phyloP scores from a whole-genome alignment of 148 eudicot species.

The Spergularia bocconei region DNA sequence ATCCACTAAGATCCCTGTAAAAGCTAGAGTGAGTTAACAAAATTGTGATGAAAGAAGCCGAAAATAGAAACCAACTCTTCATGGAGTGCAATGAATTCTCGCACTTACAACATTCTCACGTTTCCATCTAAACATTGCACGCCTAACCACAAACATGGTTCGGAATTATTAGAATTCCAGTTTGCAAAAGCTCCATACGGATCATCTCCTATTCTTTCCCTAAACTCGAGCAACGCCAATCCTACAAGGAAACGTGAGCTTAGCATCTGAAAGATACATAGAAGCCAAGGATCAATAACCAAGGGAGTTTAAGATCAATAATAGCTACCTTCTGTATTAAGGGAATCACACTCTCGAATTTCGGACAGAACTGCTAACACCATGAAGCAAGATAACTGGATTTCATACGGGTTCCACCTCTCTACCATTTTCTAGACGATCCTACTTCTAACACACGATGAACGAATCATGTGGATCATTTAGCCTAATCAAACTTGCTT shows the following conservation, averaged over 20 bases:
- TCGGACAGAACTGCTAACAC: conserved; percentile 45
- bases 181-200: conserved; percentile 40
- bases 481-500: background rate
- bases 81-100: background rate
- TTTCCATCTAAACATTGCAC: conserved; percentile 40
- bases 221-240: conserved; percentile 43
- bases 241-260: conserved; percentile 22
- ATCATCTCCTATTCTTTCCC: conserved; percentile 39
- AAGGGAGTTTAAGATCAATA: background rate
- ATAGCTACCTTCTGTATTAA: conserved; percentile 51
- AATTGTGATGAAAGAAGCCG: background rate
- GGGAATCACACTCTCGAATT: conserved; percentile 41
- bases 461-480: conserved; percentile 22
- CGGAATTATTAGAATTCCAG: conserved; percentile 39
- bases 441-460: conserved; percentile 25
- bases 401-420: conserved; percentile 49
- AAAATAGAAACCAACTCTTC: background rate
- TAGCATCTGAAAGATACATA: background rate
- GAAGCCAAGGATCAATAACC: too few species aligned
- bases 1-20: conserved; percentile 40
- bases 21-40: background rate
- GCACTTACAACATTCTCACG: conserved; percentile 45
- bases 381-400: conserved; percentile 47
- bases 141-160: conserved; percentile 48
- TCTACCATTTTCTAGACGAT: conserved; percentile 46